Evolutionary conservation across 129 eudicot genomes (phyloP).

Genomic region (Dittrichia graveolens): DNA sequence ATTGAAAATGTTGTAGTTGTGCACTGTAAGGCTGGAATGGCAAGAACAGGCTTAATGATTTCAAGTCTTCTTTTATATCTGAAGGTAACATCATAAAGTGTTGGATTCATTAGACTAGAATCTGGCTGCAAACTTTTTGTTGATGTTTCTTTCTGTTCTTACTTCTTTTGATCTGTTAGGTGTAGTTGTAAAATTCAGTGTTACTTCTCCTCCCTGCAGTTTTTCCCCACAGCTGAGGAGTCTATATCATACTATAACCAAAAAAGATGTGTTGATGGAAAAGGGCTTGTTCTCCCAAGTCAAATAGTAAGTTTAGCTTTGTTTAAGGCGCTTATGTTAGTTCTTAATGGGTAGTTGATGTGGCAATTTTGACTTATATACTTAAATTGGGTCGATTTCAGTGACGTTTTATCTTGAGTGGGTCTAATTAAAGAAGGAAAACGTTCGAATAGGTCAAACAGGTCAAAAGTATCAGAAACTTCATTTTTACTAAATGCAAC

Average conservation of each 20-base stretch:
- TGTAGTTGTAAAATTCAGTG: conserved; percentile 11
- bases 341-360: background rate
- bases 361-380: conserved; percentile 4
- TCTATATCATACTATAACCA: conserved; percentile 90
- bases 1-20: conserved; percentile 96
- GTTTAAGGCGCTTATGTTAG: background rate
- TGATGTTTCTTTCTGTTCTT: conserved; percentile 10
- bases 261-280: conserved; percentile 90
- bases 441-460: background rate
- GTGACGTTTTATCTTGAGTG: background rate
- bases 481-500: background rate
- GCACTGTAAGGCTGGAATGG: conserved; percentile 99
- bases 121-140: background rate
- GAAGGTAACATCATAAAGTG: conserved; percentile 50
- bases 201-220: conserved; percentile 47
- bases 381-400: background rate
- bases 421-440: background rate
- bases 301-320: conserved; percentile 68
- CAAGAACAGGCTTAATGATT: conserved; percentile 96
- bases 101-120: conserved; percentile 10
- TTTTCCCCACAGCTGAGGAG: conserved; percentile 96
- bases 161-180: conserved; percentile 6
- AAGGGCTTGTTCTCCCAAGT: conserved; percentile 94
- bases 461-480: background rate
- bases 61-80: conserved; percentile 90